Percentiles rank a stretch among this genome's conserved stretches.
Evolutionary conservation across 192 early-diverging fungal genomes (phyloP).

Genomic region (Coemansia sp.): DNA sequence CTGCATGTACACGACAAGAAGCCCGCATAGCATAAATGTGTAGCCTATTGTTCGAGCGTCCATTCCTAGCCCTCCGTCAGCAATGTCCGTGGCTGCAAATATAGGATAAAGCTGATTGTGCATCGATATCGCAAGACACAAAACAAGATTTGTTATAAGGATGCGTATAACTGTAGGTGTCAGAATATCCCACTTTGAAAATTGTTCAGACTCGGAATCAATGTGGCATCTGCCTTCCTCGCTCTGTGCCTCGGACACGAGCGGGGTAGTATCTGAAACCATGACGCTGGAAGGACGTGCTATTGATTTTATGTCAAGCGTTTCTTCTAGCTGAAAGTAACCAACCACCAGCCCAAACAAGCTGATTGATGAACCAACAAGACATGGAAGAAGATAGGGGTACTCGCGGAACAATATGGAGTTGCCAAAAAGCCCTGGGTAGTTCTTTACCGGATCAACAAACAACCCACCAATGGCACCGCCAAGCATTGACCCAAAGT

Average conservation of each 20-base stretch:
- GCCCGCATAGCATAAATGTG: constrained; percentile 38
- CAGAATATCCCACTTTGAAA: constrained; percentile 9
- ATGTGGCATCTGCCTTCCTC: background rate
- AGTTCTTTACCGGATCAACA: constrained; percentile 62
- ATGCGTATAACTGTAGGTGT: constrained; percentile 18
- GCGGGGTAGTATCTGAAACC: background rate
- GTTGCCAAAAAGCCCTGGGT: constrained; percentile 59
- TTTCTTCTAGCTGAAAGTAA: constrained; percentile 42
- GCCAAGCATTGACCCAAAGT: constrained; percentile 59
- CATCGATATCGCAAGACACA: constrained; percentile 31
- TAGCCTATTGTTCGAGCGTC: constrained; percentile 53
- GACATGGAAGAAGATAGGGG: constrained; percentile 60
- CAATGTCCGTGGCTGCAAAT: constrained; percentile 36
- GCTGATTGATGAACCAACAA: constrained; percentile 1
- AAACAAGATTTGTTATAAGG: constrained; percentile 14
- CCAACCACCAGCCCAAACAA: constrained; percentile 61
- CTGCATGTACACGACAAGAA: constrained; percentile 53
- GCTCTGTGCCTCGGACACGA: constrained; percentile 1
- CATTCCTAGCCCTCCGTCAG: constrained; percentile 58
- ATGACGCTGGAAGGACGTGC: background rate
- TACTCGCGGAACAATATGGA: constrained; percentile 59
- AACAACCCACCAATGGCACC: constrained; percentile 74
- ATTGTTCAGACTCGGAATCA: background rate
- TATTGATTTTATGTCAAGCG: constrained; percentile 12
- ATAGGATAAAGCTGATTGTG: constrained; percentile 36